Evolutionary conservation across 108 stramenopile species (phyloP).

Genomic region (Bacterosira constricta): DNA sequence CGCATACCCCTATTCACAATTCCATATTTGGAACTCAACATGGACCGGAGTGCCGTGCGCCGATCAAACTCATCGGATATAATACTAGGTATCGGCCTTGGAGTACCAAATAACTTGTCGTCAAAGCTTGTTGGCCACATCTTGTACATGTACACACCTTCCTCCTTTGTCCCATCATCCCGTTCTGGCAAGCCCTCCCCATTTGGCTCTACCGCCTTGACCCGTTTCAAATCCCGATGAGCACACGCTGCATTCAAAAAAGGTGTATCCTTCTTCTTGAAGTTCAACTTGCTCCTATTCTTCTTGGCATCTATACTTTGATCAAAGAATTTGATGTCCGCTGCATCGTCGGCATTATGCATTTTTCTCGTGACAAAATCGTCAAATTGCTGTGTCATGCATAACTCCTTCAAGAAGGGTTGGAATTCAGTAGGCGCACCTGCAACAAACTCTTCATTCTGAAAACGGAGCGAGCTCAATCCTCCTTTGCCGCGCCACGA

Average conservation of each 20-base stretch:
- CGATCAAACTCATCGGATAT: constrained; percentile 85
- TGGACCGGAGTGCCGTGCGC: constrained; percentile 54
- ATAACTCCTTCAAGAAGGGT: constrained; percentile 63
- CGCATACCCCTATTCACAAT: constrained; percentile 5
- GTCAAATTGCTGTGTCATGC: constrained; percentile 82
- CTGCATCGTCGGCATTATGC: constrained; percentile 66
- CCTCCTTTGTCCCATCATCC: neutral
- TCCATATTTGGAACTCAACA: constrained; percentile 43
- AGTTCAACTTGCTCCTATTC: constrained; percentile 71
- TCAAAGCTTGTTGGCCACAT: constrained; percentile 72
- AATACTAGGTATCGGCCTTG: constrained; percentile 73
- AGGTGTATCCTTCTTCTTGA: constrained; percentile 80
- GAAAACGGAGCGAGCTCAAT: constrained; percentile 46
- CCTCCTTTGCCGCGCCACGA: constrained; percentile 44
- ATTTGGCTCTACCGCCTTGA: constrained; percentile 68
- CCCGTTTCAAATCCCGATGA: constrained; percentile 67
- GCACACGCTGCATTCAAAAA: constrained; percentile 76
- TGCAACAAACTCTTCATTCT: constrained; percentile 58
- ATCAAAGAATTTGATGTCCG: constrained; percentile 89
- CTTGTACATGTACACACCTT: constrained; percentile 61
- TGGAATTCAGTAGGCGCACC: constrained; percentile 56
- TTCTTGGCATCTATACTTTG: constrained; percentile 88
- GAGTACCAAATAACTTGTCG: constrained; percentile 51
- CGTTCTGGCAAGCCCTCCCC: constrained; percentile 19
- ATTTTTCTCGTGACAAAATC: constrained; percentile 84